Evolutionary conservation across 371 early-diverging fungal genomes (phyloP).

Genomic region (Batkoa obscura): DNA sequence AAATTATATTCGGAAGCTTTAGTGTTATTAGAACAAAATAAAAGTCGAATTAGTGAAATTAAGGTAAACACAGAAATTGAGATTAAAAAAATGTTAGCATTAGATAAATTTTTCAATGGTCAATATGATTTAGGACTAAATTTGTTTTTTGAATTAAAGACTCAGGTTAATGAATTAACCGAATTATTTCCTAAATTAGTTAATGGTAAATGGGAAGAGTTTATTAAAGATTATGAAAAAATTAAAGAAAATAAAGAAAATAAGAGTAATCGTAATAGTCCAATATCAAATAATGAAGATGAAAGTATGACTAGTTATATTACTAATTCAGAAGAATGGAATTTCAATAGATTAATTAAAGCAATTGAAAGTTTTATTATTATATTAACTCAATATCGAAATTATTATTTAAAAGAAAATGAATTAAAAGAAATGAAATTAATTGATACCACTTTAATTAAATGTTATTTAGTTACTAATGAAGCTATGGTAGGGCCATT

Average conservation of each 20-base stretch:
- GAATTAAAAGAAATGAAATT: slow-evolving; percentile 17
- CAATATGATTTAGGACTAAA: slow-evolving; percentile 61
- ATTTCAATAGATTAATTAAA: not conserved
- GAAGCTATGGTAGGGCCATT: slow-evolving; percentile 69
- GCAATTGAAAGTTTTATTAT: slow-evolving; percentile 1
- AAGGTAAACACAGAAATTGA: slow-evolving; percentile 13
- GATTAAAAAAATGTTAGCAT: slow-evolving; percentile 66
- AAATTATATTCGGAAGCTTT: slow-evolving; percentile 9
- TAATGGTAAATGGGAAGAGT: not conserved
- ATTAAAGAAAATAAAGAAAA: not conserved
- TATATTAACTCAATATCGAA: not conserved
- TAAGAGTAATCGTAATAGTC: not conserved
- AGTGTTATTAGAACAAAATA: slow-evolving; percentile 9
- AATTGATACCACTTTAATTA: slow-evolving; percentile 80
- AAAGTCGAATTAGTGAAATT: slow-evolving; percentile 1
- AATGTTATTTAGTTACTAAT: slow-evolving; percentile 58
- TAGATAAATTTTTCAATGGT: slow-evolving; percentile 53
- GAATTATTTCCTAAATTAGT: slow-evolving; percentile 5
- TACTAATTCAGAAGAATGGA: slow-evolving; percentile 17
- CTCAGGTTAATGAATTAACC: slow-evolving; percentile 55
- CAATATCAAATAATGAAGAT: slow-evolving; percentile 28
- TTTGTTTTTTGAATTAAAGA: slow-evolving; percentile 57
- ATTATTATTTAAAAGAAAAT: not conserved
- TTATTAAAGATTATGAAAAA: not conserved
- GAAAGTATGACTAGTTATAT: slow-evolving; percentile 42